Conservation (phyloP, 2,329 filamentous ascomycete genomes). For the Elsinoe batatas region DNA sequence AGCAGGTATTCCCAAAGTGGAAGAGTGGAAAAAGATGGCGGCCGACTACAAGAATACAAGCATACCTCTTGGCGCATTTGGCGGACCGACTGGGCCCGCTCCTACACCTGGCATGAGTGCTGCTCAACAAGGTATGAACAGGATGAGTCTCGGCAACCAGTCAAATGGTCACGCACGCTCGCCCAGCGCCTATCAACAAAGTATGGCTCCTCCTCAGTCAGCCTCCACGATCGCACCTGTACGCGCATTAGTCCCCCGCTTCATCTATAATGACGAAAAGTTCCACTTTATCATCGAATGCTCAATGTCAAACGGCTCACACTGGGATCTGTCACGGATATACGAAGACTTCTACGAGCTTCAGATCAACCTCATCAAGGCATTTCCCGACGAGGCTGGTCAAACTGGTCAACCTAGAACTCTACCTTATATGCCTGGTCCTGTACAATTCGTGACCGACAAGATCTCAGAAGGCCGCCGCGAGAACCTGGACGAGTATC, state of each 20-base stretch:
- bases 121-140: constrained; percentile 52
- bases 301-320: constrained; percentile 75
- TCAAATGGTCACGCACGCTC: constrained; percentile 24
- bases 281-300: constrained; percentile 98
- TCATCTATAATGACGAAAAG: constrained; percentile 93
- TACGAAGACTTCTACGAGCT: constrained; percentile 99
- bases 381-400: constrained; percentile 84
- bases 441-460: constrained; percentile 96
- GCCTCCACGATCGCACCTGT: constrained; percentile 57
- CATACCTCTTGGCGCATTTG: constrained; percentile 84
- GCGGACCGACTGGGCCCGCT: constrained; percentile 12
- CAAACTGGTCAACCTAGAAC: constrained; percentile 67
- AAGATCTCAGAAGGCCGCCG: constrained; percentile 88
- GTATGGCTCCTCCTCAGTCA: constrained; percentile 18
- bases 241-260: constrained; percentile 76
- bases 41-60: constrained; percentile 99
- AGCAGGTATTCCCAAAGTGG: constrained; percentile 86
- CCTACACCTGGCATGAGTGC: background rate
- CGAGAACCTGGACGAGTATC: constrained; percentile 88
- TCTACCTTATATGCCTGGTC: constrained; percentile 94
- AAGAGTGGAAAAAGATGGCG: constrained; percentile 99
- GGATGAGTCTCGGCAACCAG: constrained; percentile 62
- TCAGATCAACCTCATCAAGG: constrained; percentile 87
- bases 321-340: constrained; percentile 88
- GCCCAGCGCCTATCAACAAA: constrained; percentile 28